Base-by-base conservation (phyloP, 1,284 basidiomycete species). In the Boletus sp. region DNA sequence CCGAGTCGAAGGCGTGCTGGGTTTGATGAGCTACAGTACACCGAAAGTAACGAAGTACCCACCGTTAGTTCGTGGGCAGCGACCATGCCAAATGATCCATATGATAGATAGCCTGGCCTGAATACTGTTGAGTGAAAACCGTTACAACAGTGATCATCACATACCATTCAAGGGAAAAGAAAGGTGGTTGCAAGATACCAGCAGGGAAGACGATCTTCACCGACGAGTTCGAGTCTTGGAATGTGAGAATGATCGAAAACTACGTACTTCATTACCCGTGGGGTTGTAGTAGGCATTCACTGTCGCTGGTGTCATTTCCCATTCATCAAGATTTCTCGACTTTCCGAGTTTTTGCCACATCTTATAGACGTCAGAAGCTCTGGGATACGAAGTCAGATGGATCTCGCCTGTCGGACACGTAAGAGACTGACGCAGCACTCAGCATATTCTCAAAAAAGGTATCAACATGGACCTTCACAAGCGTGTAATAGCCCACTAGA, bases 151-250 rank as follows among this genome's bases (percentile, higher is more conserved):
- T 23, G 17, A 28, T 3, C n/a, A 61, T 21, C n/a, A 69, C 79
- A 27, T 74, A 92, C 94, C 94, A 97, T 61, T 87, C 80, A 58
- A 86, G 80, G 17, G 86, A 86, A 82, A 97, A 98, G 85, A 97
- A 98, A 0, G 95, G 95, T 4, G 93, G 89, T 69, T 91, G 94
- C 47, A 98, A 78, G 71, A 98, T 96, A 44, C 97, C 97, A 19
- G 97, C 97, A 6, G 97, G 96, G 81, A 99, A 98, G 21, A 96
- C 94, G 61, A 98, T 97, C 89, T 97, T 78, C 58, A 65, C 66
- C 65, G 69, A 25, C 47, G 49, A 46, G 49, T 61, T 13, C 4
- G 13, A 55, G 47, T 33, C 31, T 23, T 44, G 14, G 10, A 27
- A 30, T 33, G 5, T 33, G 35, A 14, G 27, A 23, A 13, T 27